These are phyloP conservation scores for Plantago elongata DNA, from an alignment of 257 asterid genomes.

Conservation along the genomic window DNA sequence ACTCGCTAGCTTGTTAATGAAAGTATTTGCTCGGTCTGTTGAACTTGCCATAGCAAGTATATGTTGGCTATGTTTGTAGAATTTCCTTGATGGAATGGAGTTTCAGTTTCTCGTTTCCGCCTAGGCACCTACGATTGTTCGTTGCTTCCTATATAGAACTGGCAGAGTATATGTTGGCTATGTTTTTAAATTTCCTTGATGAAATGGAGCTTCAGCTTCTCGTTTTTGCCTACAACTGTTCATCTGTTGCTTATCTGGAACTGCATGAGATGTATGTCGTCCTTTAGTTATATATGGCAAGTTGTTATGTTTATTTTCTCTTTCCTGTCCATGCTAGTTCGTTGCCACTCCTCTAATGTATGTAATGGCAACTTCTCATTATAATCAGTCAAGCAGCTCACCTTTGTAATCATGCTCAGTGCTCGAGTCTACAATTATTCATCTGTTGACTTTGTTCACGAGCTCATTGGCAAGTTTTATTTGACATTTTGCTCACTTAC, in stretches of 20 bases:
- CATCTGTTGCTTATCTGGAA: too few species aligned
- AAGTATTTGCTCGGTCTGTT: neutral
- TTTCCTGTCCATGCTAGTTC: neutral
- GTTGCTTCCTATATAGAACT: neutral
- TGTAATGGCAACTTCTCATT: too few species aligned
- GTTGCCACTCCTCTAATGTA: neutral
- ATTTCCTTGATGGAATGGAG: neutral
- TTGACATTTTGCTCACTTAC: neutral
- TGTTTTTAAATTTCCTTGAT: too few species aligned
- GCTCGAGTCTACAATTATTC: neutral
- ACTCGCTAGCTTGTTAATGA: too few species aligned
- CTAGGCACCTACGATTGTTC: neutral
- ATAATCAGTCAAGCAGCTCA: too few species aligned
- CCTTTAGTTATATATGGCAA: neutral
- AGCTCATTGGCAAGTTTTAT: neutral
- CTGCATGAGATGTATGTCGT: neutral
- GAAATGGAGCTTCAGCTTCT: too few species aligned
- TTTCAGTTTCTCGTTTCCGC: neutral
- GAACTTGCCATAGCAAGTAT: too few species aligned
- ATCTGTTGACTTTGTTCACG: neutral
- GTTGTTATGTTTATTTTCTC: neutral
- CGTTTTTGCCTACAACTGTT: too few species aligned
- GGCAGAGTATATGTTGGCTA: too few species aligned
- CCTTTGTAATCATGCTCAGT: too few species aligned
- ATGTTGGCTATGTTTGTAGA: too few species aligned